Base-by-base conservation (phyloP, 108 stramenopile species). In the Thalassiosira profunda region DNA sequence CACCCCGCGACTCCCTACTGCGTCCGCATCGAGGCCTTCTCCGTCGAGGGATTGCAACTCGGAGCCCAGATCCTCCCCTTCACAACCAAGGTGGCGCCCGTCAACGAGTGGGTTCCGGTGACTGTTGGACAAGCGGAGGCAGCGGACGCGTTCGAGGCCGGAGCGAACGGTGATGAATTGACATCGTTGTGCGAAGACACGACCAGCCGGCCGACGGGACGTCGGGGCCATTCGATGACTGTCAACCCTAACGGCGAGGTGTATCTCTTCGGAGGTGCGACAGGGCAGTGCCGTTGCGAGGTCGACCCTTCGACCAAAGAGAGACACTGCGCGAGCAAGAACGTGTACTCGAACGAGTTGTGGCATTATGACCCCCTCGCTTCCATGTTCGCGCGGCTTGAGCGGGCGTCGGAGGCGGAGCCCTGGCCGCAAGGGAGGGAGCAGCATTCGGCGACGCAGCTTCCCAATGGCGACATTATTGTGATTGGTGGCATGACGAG, bases 251-350 rank as follows among this genome's bases (percentile, higher is more conserved):
- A 77, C 33, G 51, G 64, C 48, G 34, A 70, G 33, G 70, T 77
- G 18, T 77, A 77, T 33, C 62, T 77, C 5, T 77, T 77, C 28
- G 76, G 76, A 0, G 76, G 76, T 18, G 54, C 55, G 1, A 63
- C 69, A 5, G 18, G 63, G 10, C 56, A 56, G 30, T 77, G 76
- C 31, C 11, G 64, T 38, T 77, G 76, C 43, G 25, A 44, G 26
- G n/a, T 18, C 23, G 25, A 56, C 31, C n/a, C n/a, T n/a, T n/a
- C n/a, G n/a, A n/a, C n/a, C n/a, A 15, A 17, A 2, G 18, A 53
- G 15, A 42, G 56, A 14, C 23, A 5, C 11, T 77, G 76, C 37
- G 44, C 41, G 1, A 42, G 20, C 1, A 47, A 64, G 11, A 57
- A 56, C 49, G 61, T 77, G 5, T 65, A 38, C 25, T 77, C 76